Evolutionary conservation across 495 filamentous ascomycete genomes (phyloP).

Genomic region (Extremus antarcticus): DNA sequence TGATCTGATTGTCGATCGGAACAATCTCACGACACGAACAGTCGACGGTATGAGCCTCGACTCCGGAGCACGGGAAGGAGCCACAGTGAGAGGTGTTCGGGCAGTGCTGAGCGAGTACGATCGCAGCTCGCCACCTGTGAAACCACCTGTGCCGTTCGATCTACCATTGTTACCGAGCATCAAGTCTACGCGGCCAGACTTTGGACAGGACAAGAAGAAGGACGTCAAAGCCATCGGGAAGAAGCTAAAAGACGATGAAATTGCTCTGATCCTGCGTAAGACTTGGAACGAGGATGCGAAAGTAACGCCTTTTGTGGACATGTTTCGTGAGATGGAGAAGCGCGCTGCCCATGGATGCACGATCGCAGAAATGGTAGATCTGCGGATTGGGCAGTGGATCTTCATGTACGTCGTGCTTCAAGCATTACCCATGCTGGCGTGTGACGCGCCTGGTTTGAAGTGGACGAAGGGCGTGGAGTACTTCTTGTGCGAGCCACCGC

Average conservation of each 20-base stretch:
- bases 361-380: conserved; percentile 61
- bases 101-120: conserved; percentile 78
- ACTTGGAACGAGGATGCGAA: conserved; percentile 67
- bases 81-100: conserved; percentile 49
- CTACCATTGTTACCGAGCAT: conserved; percentile 66
- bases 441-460: conserved; percentile 71
- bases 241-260: conserved; percentile 69
- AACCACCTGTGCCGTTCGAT: conserved; percentile 88
- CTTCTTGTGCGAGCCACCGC: conserved; percentile 86
- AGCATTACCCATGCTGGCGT: conserved; percentile 76
- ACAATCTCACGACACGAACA: conserved; percentile 44
- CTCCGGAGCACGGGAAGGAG: conserved; percentile 33
- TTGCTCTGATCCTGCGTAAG: conserved; percentile 56
- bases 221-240: conserved; percentile 52
- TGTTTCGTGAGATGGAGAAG: conserved; percentile 74
- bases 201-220: conserved; percentile 53
- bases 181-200: conserved; percentile 47
- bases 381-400: conserved; percentile 81
- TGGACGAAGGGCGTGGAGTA: conserved; percentile 82
- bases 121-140: conserved; percentile 71
- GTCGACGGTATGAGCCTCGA: conserved; percentile 46
- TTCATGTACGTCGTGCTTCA: conserved; percentile 90
- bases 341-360: conserved; percentile 61
- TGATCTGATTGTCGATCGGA: conserved; percentile 75
- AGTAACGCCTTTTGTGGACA: conserved; percentile 55